phyloP scores from a whole-genome alignment of 1,139 yeast species.

The Protomyces gravidus region DNA sequence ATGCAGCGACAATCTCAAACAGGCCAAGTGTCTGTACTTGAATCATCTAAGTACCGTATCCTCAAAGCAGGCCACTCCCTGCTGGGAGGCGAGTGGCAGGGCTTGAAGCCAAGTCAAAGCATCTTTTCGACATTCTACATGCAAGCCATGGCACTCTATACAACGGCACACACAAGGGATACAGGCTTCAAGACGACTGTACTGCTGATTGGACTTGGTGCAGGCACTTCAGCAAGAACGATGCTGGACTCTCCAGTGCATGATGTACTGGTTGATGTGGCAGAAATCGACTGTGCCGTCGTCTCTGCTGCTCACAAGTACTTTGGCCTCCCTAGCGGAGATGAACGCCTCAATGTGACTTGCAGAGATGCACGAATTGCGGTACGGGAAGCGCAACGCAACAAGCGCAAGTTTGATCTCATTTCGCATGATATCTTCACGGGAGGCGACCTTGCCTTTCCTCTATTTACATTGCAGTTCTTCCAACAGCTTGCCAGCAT shows the following conservation, averaged over 20 bases:
- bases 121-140: slow-evolving; percentile 24
- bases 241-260: slow-evolving; percentile 1
- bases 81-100: slow-evolving; percentile 22
- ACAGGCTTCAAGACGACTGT: slow-evolving; percentile 3
- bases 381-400: background rate
- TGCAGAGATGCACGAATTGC: background rate
- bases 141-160: slow-evolving; percentile 15
- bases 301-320: slow-evolving; percentile 6
- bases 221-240: slow-evolving; percentile 16
- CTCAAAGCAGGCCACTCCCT: slow-evolving; percentile 22
- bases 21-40: slow-evolving; percentile 16
- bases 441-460: slow-evolving; percentile 14
- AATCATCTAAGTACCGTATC: slow-evolving; percentile 10
- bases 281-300: slow-evolving; percentile 9
- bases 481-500: background rate
- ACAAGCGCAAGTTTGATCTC: slow-evolving; percentile 3
- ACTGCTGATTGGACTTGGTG: slow-evolving; percentile 21
- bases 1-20: slow-evolving; percentile 9
- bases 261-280: background rate
- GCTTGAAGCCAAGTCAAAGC: slow-evolving; percentile 4
- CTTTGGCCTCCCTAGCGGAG: slow-evolving; percentile 3
- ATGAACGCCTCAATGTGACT: background rate
- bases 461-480: slow-evolving; percentile 16
- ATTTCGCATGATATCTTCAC: slow-evolving; percentile 23
- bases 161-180: background rate